phyloP scores from a whole-genome alignment of 495 filamentous ascomycete species.

The Chlorociboria aeruginascens region DNA sequence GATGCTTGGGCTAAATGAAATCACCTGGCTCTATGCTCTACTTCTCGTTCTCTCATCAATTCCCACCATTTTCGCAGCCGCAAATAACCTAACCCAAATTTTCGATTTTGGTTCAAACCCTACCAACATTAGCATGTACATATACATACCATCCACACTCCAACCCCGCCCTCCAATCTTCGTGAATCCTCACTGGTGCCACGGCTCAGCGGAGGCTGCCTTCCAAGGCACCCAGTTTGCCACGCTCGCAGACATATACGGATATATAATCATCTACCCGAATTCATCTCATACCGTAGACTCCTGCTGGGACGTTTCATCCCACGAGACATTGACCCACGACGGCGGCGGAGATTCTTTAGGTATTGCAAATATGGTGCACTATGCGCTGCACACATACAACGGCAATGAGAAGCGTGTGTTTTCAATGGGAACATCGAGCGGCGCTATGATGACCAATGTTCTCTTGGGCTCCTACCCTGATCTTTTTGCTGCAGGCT shows the following conservation, averaged over 20 bases:
- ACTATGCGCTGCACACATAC: slow-evolving; percentile 31
- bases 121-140: slow-evolving; percentile 38
- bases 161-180: slow-evolving; percentile 40
- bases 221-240: slow-evolving; percentile 37
- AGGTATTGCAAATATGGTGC: slow-evolving; percentile 47
- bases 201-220: slow-evolving; percentile 36
- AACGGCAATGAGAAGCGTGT: slow-evolving; percentile 30
- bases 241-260: slow-evolving; percentile 35
- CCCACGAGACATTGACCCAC: slow-evolving; percentile 38
- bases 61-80: not conserved
- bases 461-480: slow-evolving; percentile 26
- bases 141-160: slow-evolving; percentile 41
- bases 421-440: slow-evolving; percentile 36
- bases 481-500: slow-evolving; percentile 31
- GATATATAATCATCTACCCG: slow-evolving; percentile 47
- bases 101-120: slow-evolving; percentile 36
- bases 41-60: too few species aligned
- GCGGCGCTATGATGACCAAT: slow-evolving; percentile 41
- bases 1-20: too few species aligned
- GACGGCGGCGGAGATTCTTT: slow-evolving; percentile 46
- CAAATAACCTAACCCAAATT: slow-evolving; percentile 23
- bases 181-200: slow-evolving; percentile 46
- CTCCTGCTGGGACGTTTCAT: slow-evolving; percentile 51
- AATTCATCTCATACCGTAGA: slow-evolving; percentile 27
- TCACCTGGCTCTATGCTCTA: too few species aligned